These are phyloP conservation scores for Telfairia occidentalis DNA, from an alignment of 331 rosid species.

Conservation along the genomic window DNA sequence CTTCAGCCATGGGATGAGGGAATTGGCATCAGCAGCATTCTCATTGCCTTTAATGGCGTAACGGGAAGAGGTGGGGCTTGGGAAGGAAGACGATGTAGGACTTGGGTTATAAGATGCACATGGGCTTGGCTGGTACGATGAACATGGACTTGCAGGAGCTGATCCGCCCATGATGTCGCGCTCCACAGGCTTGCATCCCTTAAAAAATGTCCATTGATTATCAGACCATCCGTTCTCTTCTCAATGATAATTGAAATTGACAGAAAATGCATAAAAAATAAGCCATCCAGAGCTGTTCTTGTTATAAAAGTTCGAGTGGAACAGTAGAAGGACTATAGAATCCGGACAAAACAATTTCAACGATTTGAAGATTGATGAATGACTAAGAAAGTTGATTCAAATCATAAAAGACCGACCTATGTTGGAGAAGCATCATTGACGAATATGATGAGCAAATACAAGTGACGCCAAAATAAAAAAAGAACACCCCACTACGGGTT, in stretches of 20 bases:
- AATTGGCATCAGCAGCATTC: constrained; percentile 56
- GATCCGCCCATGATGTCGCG: constrained; percentile 74
- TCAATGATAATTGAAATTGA: not conserved
- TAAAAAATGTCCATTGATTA: constrained; percentile 7
- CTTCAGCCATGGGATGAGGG: constrained; percentile 98
- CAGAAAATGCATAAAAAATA: too few relatives aligned
- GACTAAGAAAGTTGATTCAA: not conserved
- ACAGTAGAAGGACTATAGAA: not conserved
- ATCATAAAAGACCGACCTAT: not conserved
- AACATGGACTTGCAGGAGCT: constrained; percentile 75
- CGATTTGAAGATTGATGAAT: not conserved
- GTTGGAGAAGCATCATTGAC: constrained; percentile 6
- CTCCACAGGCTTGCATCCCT: constrained; percentile 90
- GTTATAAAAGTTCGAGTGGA: not conserved
- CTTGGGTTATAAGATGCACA: constrained; percentile 80
- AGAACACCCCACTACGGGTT: constrained; percentile 23
- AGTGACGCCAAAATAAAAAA: constrained; percentile 4
- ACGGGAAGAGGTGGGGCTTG: constrained; percentile 70
- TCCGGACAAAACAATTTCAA: not conserved
- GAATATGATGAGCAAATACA: not conserved
- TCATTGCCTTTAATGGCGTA: constrained; percentile 35
- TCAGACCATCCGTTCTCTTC: too few relatives aligned
- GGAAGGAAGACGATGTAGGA: constrained; percentile 87
- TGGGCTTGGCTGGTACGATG: constrained; percentile 86
- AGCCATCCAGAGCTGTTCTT: not conserved